Evolutionary conservation across 306 rosid genomes (phyloP), one percentile per base, ranked within the genome.

Genomic region (Elaeagnus macrophylla): DNA sequence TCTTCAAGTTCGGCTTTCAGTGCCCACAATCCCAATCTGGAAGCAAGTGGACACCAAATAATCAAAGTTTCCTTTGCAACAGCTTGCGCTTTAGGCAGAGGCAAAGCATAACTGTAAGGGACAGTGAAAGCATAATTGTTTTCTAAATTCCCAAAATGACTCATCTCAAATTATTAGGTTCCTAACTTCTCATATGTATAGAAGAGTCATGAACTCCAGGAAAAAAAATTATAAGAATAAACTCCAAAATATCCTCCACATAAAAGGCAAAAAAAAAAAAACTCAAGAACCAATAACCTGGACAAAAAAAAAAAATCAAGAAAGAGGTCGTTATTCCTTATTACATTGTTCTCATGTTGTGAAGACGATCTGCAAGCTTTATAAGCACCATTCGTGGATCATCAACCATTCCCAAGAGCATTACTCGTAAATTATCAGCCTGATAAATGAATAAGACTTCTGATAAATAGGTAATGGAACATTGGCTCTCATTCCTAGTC

Each of bases 371-470:
- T 12, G 97, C 95, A 75, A 90, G 95, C 95, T 90, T 90, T 81
- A 90, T 81, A 76, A 90, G 97, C 74, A 90, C 94, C 36, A 83
- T 86, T 45, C 97, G 95, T 48, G 95, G 97, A 78, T 90, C 97
- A 74, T 90, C 97, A 81, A 90, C 89, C 97, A 90, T 90, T 72
- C 97, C 97, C 89, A 90, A 67, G 53, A 90, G 97, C 95, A 90
- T 90, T 64, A 86, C 88, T 66, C 88, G 81, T 63, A 90, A 74
- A 71, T 77, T 83, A 73, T 90, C 81, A 59, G 97, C 97, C 97
- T 86, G 64, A 44, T 40, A 83, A 61, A 75, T 73, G 67, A 57
- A 61, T 37, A 76, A 54, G 48, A 68, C 60, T 51, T 51, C 54
- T 68, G 52, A 73, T 65, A 66, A 57, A 78, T 51, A 64, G 75